Base-by-base conservation (phyloP, 2,329 filamentous ascomycete species). In the Calonectria pauciramosa region DNA sequence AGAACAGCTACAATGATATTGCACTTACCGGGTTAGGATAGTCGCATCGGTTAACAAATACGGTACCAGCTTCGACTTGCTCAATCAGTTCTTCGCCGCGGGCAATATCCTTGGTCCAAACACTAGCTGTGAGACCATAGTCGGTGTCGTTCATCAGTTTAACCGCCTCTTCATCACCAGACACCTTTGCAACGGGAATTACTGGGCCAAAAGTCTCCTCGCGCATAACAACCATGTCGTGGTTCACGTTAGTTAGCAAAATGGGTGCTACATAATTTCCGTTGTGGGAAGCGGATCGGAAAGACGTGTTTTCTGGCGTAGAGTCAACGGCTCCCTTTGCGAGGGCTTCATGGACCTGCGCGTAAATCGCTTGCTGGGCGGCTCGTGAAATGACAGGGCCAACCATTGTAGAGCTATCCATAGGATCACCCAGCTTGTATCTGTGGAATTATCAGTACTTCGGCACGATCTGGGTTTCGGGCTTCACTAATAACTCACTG, bases 161-260 rank as follows among this genome's bases (percentile, higher is more conserved):
- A 73, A 98, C 86, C 1, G 96, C 96, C 85, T 98, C 95, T 26
- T 91, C 90, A 81, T 98, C 96, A 77, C 88, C 88, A 80, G 91
- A 91, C 75, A 98, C 96, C 84, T 94, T 94, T 93, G 96, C 95
- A n/a, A 98, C 92, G 1, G 96, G 94, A 79, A 98, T 96, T 26
- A 98, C 92, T 0, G 96, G 96, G 0, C 96, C 96, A 82, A 98
- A 98, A 0, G 96, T 98, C 88, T 98, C 96, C 77, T 98, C 95
- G 23, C 88, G 95, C 95, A 98, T 98, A 74, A 98, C 92, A 3
- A 87, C 86, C 96, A 98, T 98, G 75, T 88, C 88, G 85, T 98
- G 96, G 73, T 92, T 92, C 69, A 96, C 94, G 77, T 92, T 90
- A 18, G 91, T 94, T 74, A 98, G 88, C 23, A 98, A 90, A 4